phyloP scores from a whole-genome alignment of 2,329 filamentous ascomycete genomes.

The Fusarium sp. region DNA sequence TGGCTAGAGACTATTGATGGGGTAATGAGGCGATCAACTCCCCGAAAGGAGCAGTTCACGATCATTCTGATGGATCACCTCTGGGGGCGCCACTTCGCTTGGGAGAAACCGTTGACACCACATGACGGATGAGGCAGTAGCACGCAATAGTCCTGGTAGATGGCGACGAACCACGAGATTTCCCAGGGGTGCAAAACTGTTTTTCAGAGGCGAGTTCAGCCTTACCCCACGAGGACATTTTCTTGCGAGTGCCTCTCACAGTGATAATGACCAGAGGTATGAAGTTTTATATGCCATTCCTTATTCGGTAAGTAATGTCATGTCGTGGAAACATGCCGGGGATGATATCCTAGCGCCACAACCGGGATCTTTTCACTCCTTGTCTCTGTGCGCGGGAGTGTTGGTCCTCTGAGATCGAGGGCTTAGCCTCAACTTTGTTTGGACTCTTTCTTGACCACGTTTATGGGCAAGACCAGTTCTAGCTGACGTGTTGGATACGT shows the following conservation, averaged over 20 bases:
- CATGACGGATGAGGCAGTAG: neutral
- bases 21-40: conserved; percentile 28
- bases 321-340: neutral
- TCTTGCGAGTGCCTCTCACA: neutral
- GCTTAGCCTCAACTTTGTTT: neutral
- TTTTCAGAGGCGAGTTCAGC: neutral
- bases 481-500: neutral
- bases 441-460: neutral
- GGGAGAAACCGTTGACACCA: neutral
- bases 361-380: neutral
- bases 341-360: neutral
- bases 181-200: neutral
- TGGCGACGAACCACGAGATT: conserved; percentile 1
- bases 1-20: conserved; percentile 16
- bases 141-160: conserved; percentile 9
- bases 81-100: neutral
- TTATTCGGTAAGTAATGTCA: neutral
- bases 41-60: conserved; percentile 19
- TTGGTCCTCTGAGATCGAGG: neutral
- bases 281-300: neutral
- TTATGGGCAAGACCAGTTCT: neutral
- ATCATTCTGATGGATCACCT: conserved; percentile 1
- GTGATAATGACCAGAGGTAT: neutral
- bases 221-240: conserved; percentile 1
- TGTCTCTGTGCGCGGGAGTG: neutral